Base-by-base conservation (phyloP, 1,139 yeast genomes). In the Geotrichum aggregatum region DNA sequence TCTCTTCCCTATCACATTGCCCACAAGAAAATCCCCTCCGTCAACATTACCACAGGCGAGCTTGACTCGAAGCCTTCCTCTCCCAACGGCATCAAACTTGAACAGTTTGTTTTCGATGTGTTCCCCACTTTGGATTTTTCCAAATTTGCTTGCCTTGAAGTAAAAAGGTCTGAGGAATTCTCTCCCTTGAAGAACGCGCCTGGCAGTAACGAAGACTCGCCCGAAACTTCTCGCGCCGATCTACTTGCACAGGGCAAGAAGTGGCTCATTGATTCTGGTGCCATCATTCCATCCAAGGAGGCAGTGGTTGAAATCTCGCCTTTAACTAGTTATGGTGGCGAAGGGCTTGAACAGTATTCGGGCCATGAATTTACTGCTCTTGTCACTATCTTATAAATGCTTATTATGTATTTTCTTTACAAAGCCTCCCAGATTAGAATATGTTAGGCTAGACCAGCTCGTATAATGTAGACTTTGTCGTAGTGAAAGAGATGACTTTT, bases 81-180 rank as follows among this genome's bases (percentile, higher is more conserved):
- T 54, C 87, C 94, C 50, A 92, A 94, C 66, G 98, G 98, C 45
- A 82, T 91, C 64, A 94, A 94, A 70, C 76, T 94, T 63, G 99
- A 94, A 69, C 98, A 92, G 68, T 94, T 94, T 64, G 95, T 94
- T 53, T 94, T 94, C 73, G 99, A 94, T 67, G 95, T 94, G 40
- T 94, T 92, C 72, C 91, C 94, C 48, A 78, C 83, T 36, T 83
- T 94, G 44, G 78, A 80, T 22, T 68, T 89, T 59, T 14, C 44
- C 31, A 44, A 50, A 28, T 94, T 94, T 67, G 98, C 96, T 1
- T 87, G 95, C 66, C 76, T 94, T 58, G 98, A 94, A 71, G 98
- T 94, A 28, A 85, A 81, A 43, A 80, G 99, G 67, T 59, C 72
- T 3, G 82, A 82, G 54, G 98, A 94, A 67, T 94, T 94, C 64